A percentile compares a stretch with the other conserved stretches of the same genome.
phyloP scores from a whole-genome alignment of 257 asterid genomes.

The Primulina eburnea region DNA sequence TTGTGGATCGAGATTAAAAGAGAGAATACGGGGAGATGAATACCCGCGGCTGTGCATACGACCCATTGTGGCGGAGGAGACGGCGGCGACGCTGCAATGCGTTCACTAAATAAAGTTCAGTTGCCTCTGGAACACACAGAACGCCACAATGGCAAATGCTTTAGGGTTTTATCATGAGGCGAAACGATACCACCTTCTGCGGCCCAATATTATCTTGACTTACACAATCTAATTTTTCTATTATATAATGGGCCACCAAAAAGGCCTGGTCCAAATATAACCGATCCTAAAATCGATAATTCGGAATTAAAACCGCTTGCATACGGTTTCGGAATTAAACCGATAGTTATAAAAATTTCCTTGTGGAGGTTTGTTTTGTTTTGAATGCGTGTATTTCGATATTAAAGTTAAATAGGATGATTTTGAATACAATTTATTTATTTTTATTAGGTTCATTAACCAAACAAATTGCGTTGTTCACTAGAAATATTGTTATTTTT shows the following conservation, averaged over 20 bases:
- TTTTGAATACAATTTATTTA: no score
- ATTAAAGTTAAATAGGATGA: no score
- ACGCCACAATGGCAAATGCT: slow-evolving; percentile 2
- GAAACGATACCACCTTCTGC: background rate
- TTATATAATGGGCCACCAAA: background rate
- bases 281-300: no score
- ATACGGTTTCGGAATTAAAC: no score
- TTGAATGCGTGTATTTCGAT: no score
- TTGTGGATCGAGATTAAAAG: background rate
- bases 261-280: background rate
- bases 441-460: no score
- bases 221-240: no score
- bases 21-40: background rate
- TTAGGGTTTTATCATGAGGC: slow-evolving; percentile 24
- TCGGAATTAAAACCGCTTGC: no score
- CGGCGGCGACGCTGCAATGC: slow-evolving; percentile 24
- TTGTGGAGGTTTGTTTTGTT: no score
- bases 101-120: background rate
- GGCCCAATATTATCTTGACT: background rate
- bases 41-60: slow-evolving; percentile 65
- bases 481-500: no score
- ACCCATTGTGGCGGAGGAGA: slow-evolving; percentile 38
- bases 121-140: slow-evolving; percentile 4
- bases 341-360: no score
- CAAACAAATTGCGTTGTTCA: no score